Conservation (phyloP, 2,329 filamentous ascomycete species). For the Setomelanomma holmii region DNA sequence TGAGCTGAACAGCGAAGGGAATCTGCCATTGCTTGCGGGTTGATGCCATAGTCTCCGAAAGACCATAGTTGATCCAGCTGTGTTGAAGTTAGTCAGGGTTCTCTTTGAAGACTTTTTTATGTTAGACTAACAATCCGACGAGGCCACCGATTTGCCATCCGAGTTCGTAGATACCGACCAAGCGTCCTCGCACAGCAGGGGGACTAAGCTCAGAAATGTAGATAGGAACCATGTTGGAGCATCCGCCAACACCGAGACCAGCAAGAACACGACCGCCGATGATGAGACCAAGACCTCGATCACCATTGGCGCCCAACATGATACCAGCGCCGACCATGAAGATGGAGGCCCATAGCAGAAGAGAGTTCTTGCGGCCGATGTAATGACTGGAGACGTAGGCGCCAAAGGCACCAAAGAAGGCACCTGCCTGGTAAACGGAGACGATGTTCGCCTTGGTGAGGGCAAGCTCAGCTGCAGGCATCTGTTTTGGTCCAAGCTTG, state of each 20-base stretch:
- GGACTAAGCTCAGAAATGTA: slow-evolving; percentile 67
- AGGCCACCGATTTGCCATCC: slow-evolving; percentile 58
- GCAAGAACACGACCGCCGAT: slow-evolving; percentile 65
- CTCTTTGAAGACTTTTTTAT: too few relatives aligned
- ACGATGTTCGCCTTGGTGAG: slow-evolving; percentile 77
- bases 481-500: slow-evolving; percentile 57
- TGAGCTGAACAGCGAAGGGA: slow-evolving; percentile 68
- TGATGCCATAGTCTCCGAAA: slow-evolving; percentile 53
- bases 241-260: slow-evolving; percentile 64
- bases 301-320: slow-evolving; percentile 65
- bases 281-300: slow-evolving; percentile 62
- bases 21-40: slow-evolving; percentile 56
- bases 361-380: slow-evolving; percentile 69
- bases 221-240: slow-evolving; percentile 65
- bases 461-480: slow-evolving; percentile 58
- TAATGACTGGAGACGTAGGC: slow-evolving; percentile 69
- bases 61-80: slow-evolving; percentile 55
- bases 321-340: slow-evolving; percentile 74
- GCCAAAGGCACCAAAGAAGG: slow-evolving; percentile 74
- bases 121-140: too few relatives aligned
- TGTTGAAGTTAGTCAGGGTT: too few relatives aligned
- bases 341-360: slow-evolving; percentile 66
- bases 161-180: slow-evolving; percentile 59
- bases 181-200: slow-evolving; percentile 64
- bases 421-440: slow-evolving; percentile 81